These are phyloP conservation scores for Artemisia argyi DNA, from an alignment of 129 eudicot genomes.

Conservation along the genomic window DNA sequence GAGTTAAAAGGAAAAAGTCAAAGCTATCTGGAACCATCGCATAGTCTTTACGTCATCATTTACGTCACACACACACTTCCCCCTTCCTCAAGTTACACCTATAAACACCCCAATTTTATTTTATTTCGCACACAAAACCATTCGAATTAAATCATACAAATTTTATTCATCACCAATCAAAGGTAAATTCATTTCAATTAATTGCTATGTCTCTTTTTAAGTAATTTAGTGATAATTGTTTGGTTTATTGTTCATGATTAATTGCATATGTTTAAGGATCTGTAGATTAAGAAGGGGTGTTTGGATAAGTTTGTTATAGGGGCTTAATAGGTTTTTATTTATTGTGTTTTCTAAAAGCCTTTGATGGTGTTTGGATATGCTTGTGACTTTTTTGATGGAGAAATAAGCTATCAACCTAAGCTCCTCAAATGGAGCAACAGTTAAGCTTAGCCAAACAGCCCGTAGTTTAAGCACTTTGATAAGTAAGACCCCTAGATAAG, in stretches of 20 bases:
- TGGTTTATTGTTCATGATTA: conserved; percentile 13
- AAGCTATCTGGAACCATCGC: conserved; percentile 33
- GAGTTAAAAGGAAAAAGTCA: conserved; percentile 4
- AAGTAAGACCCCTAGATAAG: too few relatives aligned
- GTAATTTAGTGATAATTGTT: not conserved
- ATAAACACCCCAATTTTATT: not conserved
- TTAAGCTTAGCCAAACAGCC: too few relatives aligned
- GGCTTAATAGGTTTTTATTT: too few relatives aligned
- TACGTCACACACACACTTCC: conserved; percentile 17
- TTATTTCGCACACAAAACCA: not conserved
- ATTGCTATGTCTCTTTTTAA: not conserved
- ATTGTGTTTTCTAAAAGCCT: too few relatives aligned
- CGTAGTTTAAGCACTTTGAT: too few relatives aligned
- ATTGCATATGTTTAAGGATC: not conserved
- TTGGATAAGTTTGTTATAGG: too few relatives aligned
- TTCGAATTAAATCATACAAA: not conserved
- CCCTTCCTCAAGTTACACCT: conserved; percentile 30
- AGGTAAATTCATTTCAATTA: conserved; percentile 15
- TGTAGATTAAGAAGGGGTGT: too few relatives aligned
- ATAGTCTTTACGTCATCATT: conserved; percentile 30
- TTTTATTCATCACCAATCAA: not conserved
- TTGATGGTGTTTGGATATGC: too few relatives aligned
- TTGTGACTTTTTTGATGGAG: too few relatives aligned
- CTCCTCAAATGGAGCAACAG: too few relatives aligned
- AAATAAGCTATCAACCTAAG: too few relatives aligned